A percentile compares a stretch with the other conserved stretches of the same genome.
Conservation (phyloP, 441 rosid genomes). For the Populus hybrid region DNA sequence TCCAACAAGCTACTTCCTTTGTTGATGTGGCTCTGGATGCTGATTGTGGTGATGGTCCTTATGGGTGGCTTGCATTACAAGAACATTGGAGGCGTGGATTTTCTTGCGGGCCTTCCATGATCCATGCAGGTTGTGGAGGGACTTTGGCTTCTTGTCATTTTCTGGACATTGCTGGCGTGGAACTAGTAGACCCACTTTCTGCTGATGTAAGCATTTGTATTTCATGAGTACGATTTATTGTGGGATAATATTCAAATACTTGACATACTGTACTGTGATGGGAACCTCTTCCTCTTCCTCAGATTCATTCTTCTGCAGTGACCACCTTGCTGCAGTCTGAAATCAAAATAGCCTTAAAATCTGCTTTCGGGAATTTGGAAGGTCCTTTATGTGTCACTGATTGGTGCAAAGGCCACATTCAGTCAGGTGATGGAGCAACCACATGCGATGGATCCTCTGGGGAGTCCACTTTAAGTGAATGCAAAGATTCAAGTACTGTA, state of each 20-base stretch:
- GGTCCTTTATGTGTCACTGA: constrained; percentile 92
- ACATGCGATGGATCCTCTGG: constrained; percentile 72
- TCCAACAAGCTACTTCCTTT: constrained; percentile 98
- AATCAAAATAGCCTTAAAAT: constrained; percentile 82
- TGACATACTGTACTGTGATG: background rate
- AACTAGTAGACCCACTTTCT: constrained; percentile 95
- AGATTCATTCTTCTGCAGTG: constrained; percentile 88
- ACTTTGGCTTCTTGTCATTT: constrained; percentile 96
- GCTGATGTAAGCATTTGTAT: constrained; percentile 70
- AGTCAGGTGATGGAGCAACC: constrained; percentile 52
- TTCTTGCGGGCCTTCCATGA: constrained; percentile 96
- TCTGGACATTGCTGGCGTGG: constrained; percentile 91
- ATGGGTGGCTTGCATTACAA: constrained; percentile 98
- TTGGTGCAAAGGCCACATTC: constrained; percentile 96
- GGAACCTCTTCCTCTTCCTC: constrained; percentile 25
- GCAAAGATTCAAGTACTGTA: constrained; percentile 56
- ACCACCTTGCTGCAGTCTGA: constrained; percentile 91
- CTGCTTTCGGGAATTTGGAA: constrained; percentile 83
- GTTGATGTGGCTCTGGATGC: constrained; percentile 96
- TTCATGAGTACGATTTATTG: constrained; percentile 1
- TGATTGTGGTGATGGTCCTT: constrained; percentile 95
- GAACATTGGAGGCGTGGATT: constrained; percentile 97
- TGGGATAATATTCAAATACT: background rate
- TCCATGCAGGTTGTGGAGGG: constrained; percentile 99
- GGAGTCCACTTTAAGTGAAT: constrained; percentile 73